Percentiles rank a stretch among this genome's conserved stretches.
phyloP scores from a whole-genome alignment of 805 yeast genomes.

The Saturnispora saitoi region DNA sequence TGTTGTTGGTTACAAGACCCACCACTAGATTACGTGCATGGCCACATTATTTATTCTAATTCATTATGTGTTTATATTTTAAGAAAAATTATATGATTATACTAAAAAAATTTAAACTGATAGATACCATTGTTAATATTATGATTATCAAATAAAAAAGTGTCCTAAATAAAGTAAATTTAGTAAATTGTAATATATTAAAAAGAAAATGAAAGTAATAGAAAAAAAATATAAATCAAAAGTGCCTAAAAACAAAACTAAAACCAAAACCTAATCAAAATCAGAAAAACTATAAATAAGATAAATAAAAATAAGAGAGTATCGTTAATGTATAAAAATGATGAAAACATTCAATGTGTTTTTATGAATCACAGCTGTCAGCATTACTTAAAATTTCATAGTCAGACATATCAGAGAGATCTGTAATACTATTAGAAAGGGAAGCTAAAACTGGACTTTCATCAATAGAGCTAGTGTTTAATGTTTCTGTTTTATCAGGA shows the following conservation, averaged over 20 bases:
- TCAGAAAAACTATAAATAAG: not conserved
- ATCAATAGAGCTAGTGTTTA: not conserved
- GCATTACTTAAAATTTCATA: slow-evolving; percentile 5
- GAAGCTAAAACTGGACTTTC: slow-evolving; percentile 3
- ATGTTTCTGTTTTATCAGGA: not conserved
- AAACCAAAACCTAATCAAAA: not conserved
- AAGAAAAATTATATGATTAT: not conserved
- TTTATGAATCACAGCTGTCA: not conserved
- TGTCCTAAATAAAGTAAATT: too few relatives aligned
- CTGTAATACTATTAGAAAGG: not conserved
- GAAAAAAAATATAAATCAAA: not conserved
- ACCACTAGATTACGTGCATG: slow-evolving; percentile 4
- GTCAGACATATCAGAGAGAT: slow-evolving; percentile 4
- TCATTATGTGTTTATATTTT: slow-evolving; percentile 2
- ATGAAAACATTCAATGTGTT: not conserved
- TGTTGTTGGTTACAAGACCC: slow-evolving; percentile 76
- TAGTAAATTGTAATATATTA: not conserved
- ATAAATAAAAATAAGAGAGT: not conserved
- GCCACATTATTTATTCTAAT: not conserved
- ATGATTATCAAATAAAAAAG: too few relatives aligned
- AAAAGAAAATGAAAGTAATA: not conserved
- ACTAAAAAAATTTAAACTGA: not conserved
- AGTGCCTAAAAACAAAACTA: not conserved
- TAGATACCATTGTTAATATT: not conserved
- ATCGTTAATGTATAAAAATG: not conserved